Evolutionary conservation across 441 rosid genomes (phyloP).

Genomic region (Viola pubescens): DNA sequence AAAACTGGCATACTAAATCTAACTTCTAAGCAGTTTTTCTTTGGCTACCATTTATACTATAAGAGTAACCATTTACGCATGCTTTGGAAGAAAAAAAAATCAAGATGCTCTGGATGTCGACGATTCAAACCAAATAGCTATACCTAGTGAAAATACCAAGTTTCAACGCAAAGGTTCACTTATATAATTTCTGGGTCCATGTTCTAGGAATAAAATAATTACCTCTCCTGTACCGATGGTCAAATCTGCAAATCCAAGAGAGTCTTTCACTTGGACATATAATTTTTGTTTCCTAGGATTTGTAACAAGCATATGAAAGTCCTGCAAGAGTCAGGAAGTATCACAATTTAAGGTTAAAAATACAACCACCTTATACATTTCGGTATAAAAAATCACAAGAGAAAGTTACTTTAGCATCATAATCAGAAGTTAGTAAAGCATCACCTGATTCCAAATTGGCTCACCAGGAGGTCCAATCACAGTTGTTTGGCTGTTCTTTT

Average conservation of each 20-base stretch:
- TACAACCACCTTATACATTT: background rate
- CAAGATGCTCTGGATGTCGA: no score
- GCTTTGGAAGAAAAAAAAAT: no score
- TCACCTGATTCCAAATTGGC: constrained; percentile 98
- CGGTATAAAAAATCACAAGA: constrained; percentile 11
- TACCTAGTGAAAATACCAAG: no score
- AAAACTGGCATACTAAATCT: no score
- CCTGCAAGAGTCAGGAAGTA: constrained; percentile 36
- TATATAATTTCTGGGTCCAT: no score
- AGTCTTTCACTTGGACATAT: constrained; percentile 69
- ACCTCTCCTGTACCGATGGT: constrained; percentile 84
- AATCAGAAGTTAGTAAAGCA: constrained; percentile 16
- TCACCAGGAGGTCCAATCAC: constrained; percentile 89
- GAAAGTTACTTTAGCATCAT: constrained; percentile 6
- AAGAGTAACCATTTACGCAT: no score
- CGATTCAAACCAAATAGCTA: no score
- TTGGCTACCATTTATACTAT: no score
- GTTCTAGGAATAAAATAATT: constrained; percentile 15
- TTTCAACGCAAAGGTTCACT: no score
- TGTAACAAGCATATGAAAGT: constrained; percentile 83
- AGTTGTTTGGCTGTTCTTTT: constrained; percentile 95
- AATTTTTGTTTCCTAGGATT: constrained; percentile 81
- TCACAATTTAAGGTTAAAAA: background rate
- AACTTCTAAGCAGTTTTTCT: no score
- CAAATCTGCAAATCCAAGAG: constrained; percentile 74